phyloP scores from a whole-genome alignment of 2,329 filamentous ascomycete species.

The Sarocladium oryzae region DNA sequence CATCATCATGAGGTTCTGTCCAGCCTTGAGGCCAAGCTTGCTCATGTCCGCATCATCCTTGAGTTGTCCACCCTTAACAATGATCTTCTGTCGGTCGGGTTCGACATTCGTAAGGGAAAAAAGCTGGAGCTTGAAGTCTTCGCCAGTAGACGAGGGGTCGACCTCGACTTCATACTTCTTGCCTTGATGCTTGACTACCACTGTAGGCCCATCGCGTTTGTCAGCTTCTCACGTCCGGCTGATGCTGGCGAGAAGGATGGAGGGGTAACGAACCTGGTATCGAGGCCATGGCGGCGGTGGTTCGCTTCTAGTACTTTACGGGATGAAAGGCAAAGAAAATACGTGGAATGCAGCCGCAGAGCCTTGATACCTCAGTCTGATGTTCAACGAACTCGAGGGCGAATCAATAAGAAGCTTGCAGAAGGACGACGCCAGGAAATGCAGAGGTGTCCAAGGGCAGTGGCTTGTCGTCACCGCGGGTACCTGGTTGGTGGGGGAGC shows the following conservation, averaged over 20 bases:
- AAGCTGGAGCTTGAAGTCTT: constrained; percentile 92
- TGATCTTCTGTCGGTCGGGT: constrained; percentile 90
- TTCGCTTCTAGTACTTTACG: constrained; percentile 10
- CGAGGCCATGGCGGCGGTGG: constrained; percentile 40
- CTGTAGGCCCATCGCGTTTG: constrained; percentile 36
- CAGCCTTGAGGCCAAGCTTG: constrained; percentile 76
- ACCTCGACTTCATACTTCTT: constrained; percentile 94
- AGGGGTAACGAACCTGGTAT: constrained; percentile 42
- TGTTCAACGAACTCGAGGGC: neutral
- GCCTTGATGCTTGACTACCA: constrained; percentile 90
- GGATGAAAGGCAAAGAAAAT: neutral
- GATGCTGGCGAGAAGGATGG: constrained; percentile 10
- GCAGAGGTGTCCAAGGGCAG: constrained; percentile 6
- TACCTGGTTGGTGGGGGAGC: constrained; percentile 11
- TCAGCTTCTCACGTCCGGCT: neutral
- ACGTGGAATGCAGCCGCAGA: neutral
- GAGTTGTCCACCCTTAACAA: constrained; percentile 88
- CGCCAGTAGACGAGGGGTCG: constrained; percentile 75
- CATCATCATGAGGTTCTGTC: constrained; percentile 92
- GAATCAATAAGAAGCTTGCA: constrained; percentile 2
- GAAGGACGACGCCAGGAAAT: neutral
- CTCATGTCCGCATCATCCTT: constrained; percentile 90
- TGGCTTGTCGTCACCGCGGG: constrained; percentile 10
- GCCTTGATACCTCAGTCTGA: neutral
- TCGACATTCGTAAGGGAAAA: constrained; percentile 95